Conservation (phyloP, 1,139 yeast species). For the Kodamaea derodonti region DNA sequence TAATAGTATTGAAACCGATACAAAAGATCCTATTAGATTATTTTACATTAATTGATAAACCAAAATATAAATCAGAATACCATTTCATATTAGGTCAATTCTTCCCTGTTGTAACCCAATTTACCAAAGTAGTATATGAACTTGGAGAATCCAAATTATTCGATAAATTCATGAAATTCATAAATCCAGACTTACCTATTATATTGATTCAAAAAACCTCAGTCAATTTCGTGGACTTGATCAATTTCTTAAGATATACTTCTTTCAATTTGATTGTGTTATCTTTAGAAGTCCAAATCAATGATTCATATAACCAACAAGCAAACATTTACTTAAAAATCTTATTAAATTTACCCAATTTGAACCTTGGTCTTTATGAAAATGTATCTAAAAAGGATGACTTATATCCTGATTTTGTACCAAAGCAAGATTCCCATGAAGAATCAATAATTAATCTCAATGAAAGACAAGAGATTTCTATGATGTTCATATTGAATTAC, state of each 20-base stretch:
- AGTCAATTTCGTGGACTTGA: slow-evolving; percentile 19
- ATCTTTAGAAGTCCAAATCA: slow-evolving; percentile 10
- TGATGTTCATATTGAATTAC: slow-evolving; percentile 28
- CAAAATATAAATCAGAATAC: slow-evolving; percentile 5
- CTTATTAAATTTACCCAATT: slow-evolving; percentile 24
- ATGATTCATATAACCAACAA: slow-evolving; percentile 10
- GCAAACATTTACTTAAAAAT: slow-evolving; percentile 28
- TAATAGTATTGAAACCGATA: slow-evolving; percentile 8
- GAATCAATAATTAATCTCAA: slow-evolving; percentile 10
- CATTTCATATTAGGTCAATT: slow-evolving; percentile 5
- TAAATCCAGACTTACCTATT: slow-evolving; percentile 21
- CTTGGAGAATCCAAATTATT: slow-evolving; percentile 22
- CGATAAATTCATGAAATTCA: slow-evolving; percentile 13
- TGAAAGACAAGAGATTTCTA: slow-evolving; percentile 34
- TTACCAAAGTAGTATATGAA: slow-evolving; percentile 20
- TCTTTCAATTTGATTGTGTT: slow-evolving; percentile 28
- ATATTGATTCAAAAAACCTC: slow-evolving; percentile 14
- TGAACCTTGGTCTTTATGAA: slow-evolving; percentile 14
- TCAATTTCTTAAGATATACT: slow-evolving; percentile 26
- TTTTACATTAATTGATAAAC: slow-evolving; percentile 4
- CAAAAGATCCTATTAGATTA: slow-evolving; percentile 8
- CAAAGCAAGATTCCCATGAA: slow-evolving; percentile 4
- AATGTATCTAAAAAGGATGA: slow-evolving; percentile 3
- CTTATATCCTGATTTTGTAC: neutral
- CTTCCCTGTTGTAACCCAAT: slow-evolving; percentile 19